Base-by-base conservation (phyloP, 2,329 filamentous ascomycete species). In the Hypoxylon rubiginosum region DNA sequence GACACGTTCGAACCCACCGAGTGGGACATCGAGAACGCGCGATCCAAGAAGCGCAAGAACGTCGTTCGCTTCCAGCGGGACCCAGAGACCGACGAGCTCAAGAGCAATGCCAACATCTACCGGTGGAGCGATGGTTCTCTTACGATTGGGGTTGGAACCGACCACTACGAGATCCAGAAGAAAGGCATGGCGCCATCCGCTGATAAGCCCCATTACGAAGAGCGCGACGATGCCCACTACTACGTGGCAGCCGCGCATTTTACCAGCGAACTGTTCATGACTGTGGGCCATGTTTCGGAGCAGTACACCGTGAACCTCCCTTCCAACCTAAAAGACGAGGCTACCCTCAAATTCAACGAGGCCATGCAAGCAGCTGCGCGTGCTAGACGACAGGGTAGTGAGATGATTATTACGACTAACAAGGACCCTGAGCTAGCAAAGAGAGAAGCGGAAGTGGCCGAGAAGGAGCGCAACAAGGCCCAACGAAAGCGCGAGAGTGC, bases 51-150 rank as follows among this genome's bases (percentile, higher is more conserved):
- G 79, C 80, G 91, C 32, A 85, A 89, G 73, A 87, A 88, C 39
- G 90, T 91, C 1, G 84, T 92, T 51, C 89, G 92, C 66, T 92
- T 90, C 79, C 88, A 90, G 58, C 88, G 86, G 73, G 89, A 92
- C 62, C 83, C 88, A 9, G 84, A 84, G n/a, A 90, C 88, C 1
- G 85, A 86, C 52, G 82, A 88, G 66, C 82, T 94, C 11, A 88
- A 91, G 75, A 94, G 91, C 74, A 95, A 95, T 75, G 87, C 92
- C 2, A 86, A 90, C 67, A 81, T 95, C 30, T 88, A 92, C 74
- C 87, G 87, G 71, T 95, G 92, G 92, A 93, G 90, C 66, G 92
- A 95, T 74, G 92, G 92, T 28, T 93, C 90, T 3, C 82, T 92
- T 15, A 94, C 91, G 10, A 82, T 95, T 24, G 88, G 91, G n/a